Percentiles rank a stretch among this genome's conserved stretches.
These are phyloP conservation scores for Fusarium nematophilum DNA, from an alignment of 2,329 filamentous ascomycete species.

Conservation along the genomic window DNA sequence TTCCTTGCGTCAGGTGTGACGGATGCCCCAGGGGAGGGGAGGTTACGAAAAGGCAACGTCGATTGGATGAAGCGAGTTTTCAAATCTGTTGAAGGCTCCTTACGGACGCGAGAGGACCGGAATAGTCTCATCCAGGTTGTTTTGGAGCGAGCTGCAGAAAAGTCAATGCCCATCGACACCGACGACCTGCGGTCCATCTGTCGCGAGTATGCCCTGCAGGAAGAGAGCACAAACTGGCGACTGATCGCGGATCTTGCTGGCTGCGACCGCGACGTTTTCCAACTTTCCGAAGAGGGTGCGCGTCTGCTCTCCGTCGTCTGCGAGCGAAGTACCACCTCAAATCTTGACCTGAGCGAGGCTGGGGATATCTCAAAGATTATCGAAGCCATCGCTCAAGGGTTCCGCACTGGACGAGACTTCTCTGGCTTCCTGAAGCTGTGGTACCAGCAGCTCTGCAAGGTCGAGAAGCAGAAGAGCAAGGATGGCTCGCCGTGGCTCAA, in stretches of 20 bases:
- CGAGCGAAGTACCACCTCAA: constrained; percentile 44
- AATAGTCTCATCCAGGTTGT: constrained; percentile 47
- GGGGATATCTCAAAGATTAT: constrained; percentile 51
- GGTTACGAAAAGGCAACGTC: constrained; percentile 48
- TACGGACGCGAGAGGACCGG: constrained; percentile 41
- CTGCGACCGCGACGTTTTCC: constrained; percentile 62
- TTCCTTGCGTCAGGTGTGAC: constrained; percentile 51
- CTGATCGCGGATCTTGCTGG: constrained; percentile 55
- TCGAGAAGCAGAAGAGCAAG: constrained; percentile 45
- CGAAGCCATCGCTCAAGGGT: constrained; percentile 57
- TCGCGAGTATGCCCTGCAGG: constrained; percentile 53
- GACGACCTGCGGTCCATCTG: constrained; percentile 57
- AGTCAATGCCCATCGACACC: constrained; percentile 51
- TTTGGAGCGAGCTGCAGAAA: constrained; percentile 45
- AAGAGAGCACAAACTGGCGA: constrained; percentile 54
- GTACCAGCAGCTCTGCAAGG: constrained; percentile 55
- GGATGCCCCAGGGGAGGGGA: constrained; percentile 39
- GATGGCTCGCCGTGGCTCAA: constrained; percentile 49
- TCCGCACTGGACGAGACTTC: constrained; percentile 57
- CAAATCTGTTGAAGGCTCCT: constrained; percentile 44
- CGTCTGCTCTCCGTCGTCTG: constrained; percentile 55
- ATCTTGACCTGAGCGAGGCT: constrained; percentile 30
- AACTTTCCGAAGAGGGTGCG: constrained; percentile 53
- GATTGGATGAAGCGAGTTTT: constrained; percentile 55
- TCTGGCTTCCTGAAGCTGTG: constrained; percentile 60